Conservation (phyloP, 1,284 basidiomycete genomes). For the Takashimella tepidaria region DNA sequence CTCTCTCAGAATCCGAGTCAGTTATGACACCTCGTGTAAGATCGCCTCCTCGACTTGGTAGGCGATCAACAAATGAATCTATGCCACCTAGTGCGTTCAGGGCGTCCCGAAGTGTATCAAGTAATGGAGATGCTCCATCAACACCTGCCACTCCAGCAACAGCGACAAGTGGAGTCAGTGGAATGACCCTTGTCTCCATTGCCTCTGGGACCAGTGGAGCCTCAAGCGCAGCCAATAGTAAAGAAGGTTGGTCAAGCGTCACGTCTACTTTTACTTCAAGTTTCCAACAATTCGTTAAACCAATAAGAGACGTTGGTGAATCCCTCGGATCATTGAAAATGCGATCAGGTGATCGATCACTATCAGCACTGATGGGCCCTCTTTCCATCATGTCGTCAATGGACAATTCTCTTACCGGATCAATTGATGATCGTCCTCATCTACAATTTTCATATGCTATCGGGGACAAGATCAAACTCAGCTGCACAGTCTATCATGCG, state of each 20-base stretch:
- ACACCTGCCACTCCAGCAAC: constrained; percentile 7
- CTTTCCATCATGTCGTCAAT: constrained; percentile 16
- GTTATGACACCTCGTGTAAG: neutral
- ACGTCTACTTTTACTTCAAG: constrained; percentile 33
- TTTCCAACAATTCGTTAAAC: constrained; percentile 28
- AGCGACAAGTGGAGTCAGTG: constrained; percentile 1
- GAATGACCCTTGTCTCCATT: neutral
- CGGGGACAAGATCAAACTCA: constrained; percentile 64
- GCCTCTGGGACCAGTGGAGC: neutral
- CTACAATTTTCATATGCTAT: constrained; percentile 73
- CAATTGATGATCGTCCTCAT: constrained; percentile 62
- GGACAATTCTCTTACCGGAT: constrained; percentile 20
- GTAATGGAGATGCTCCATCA: neutral
- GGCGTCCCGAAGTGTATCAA: constrained; percentile 7
- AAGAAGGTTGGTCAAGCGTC: constrained; percentile 33
- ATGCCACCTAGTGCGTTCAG: constrained; percentile 17
- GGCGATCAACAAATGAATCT: constrained; percentile 2
- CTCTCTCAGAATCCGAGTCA: constrained; percentile 6
- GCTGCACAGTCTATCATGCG: constrained; percentile 72
- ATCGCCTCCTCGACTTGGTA: neutral
- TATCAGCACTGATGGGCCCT: constrained; percentile 27
- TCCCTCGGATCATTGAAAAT: constrained; percentile 25
- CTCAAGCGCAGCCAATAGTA: constrained; percentile 1
- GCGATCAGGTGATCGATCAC: constrained; percentile 20
- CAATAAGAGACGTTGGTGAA: constrained; percentile 24